Conservation (phyloP, 1,139 yeast species). For the Nakaseomyces kungkrabaensis region DNA sequence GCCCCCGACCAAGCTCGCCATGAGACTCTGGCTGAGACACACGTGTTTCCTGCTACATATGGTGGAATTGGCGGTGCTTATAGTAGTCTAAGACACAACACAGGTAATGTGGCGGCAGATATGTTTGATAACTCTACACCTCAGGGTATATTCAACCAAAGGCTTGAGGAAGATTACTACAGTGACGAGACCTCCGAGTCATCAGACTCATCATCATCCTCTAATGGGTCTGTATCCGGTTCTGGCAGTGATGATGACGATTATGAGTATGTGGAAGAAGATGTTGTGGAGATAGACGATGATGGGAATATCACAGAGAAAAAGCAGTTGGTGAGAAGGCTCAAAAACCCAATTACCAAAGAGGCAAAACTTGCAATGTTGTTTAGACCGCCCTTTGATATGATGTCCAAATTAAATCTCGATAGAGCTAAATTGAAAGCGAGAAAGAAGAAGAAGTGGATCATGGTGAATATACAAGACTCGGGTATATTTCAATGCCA, state of each 20-base stretch:
- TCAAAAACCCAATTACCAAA: conserved; percentile 19
- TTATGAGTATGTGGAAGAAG: conserved; percentile 28
- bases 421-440: conserved; percentile 68
- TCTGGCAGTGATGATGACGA: conserved; percentile 21
- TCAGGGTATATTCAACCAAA: conserved; percentile 45
- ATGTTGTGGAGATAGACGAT: conserved; percentile 28
- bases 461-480: conserved; percentile 81
- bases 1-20: conserved; percentile 73
- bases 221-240: neutral
- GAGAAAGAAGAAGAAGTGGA: conserved; percentile 60
- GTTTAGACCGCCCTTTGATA: conserved; percentile 89
- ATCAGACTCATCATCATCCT: conserved; percentile 7
- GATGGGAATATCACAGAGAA: conserved; percentile 28
- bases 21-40: conserved; percentile 57
- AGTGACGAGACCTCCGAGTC: conserved; percentile 14
- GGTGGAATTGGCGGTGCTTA: conserved; percentile 32
- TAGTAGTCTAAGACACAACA: conserved; percentile 22
- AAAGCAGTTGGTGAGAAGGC: conserved; percentile 21
- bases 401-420: conserved; percentile 56
- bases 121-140: conserved; percentile 36
- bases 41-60: conserved; percentile 29
- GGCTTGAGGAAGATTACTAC: conserved; percentile 19
- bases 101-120: conserved; percentile 13
- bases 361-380: conserved; percentile 56
- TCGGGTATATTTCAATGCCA: conserved; percentile 79